These are phyloP conservation scores for Boletus nobilissimus DNA, from an alignment of 1,284 basidiomycete genomes.

Conservation along the genomic window DNA sequence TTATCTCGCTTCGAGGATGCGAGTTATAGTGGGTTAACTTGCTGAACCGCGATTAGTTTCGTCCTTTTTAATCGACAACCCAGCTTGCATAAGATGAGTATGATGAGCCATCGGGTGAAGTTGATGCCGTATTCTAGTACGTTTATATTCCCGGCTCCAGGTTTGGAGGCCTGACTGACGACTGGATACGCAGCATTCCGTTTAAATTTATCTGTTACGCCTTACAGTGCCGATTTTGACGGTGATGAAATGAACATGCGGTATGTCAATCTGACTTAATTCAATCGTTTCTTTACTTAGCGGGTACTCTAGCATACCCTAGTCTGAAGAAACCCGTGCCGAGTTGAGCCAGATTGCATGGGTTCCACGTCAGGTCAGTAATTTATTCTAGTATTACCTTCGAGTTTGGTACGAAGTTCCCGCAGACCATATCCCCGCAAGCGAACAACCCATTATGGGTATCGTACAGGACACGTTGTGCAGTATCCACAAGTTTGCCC, in stretches of 20 bases:
- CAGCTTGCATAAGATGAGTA: conserved; percentile 99
- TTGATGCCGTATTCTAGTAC: conserved; percentile 98
- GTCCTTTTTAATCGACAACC: conserved; percentile 99
- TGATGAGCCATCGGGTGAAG: conserved; percentile 99
- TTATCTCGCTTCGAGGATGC: background rate
- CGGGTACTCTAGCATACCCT: conserved; percentile 78
- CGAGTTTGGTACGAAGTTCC: conserved; percentile 7
- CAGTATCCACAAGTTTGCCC: conserved; percentile 96
- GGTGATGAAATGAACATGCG: conserved; percentile 99
- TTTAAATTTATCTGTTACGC: conserved; percentile 93
- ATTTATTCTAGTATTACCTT: background rate
- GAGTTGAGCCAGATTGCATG: conserved; percentile 98
- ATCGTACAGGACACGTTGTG: conserved; percentile 99
- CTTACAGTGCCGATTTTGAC: conserved; percentile 98
- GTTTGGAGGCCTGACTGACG: conserved; percentile 45
- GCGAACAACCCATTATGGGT: conserved; percentile 99
- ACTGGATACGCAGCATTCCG: conserved; percentile 79
- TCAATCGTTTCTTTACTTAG: conserved; percentile 13
- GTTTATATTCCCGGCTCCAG: conserved; percentile 45
- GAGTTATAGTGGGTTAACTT: conserved; percentile 16
- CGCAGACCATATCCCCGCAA: conserved; percentile 97
- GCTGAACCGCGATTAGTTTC: conserved; percentile 60
- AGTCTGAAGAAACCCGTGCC: conserved; percentile 98
- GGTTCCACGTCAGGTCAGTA: conserved; percentile 91
- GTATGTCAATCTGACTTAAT: conserved; percentile 60